Evolutionary conservation across 257 asterid genomes (phyloP), one percentile per base, ranked within the genome.

Genomic region (Ilex aquifolium): DNA sequence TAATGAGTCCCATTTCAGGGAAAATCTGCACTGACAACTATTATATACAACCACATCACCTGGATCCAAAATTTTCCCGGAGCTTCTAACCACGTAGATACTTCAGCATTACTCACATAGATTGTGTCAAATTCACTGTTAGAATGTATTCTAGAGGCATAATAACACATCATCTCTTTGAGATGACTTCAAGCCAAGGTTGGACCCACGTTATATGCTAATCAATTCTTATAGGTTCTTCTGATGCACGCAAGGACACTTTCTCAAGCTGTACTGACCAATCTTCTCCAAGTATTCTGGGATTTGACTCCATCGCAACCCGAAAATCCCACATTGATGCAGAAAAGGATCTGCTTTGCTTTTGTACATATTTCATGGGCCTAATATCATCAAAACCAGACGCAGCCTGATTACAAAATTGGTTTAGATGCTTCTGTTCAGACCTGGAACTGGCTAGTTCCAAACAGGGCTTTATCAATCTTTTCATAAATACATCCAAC

Each of bases 401-500:
- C 1, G 54, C 10, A 49, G 2, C 2, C 5, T 36, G 42, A 36
- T 36, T 36, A 36, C 42, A 36, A 36, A 36, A 36, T 36, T 8
- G 7, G 8, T 36, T 36, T 8, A 36, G 42, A 30, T 49, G 69
- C 61, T 16, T 61, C 69, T 56, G 65, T 50, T 60, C 56, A 56
- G 54, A 40, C 66, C 65, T 73, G 10, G 85, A 76, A 54, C 80
- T 67, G 61, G 88, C 80, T 49, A 88, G 51, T 57, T 63, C 70
- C n/a, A 84, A 44, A 73, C 95, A 78, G 36, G 95, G 95, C 79
- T 76, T 82, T 16, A 91, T 74, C 44, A 86, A 51, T 75, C 86
- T 82, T 83, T 81, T 86, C 79, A 91, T 52, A 68, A 54, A 88
- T 32, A 66, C 83, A 67, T 86, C 86, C 81, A 91, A 69, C 42